A percentile compares a stretch with the other conserved stretches of the same genome.
Evolutionary conservation across 257 asterid genomes (phyloP).

Genomic region (Solanum chmielewskii): DNA sequence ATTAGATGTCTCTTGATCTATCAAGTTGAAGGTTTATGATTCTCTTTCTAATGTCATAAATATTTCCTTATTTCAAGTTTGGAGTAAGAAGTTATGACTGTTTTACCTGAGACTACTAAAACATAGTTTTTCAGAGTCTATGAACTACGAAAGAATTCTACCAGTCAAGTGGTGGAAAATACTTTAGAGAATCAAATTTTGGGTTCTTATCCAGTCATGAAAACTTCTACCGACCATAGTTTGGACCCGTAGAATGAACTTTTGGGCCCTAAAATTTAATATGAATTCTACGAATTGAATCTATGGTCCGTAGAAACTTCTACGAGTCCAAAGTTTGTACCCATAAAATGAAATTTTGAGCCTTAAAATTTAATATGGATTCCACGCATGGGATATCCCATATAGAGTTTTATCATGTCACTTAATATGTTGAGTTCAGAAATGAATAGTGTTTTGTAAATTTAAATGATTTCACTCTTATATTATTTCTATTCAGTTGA

Average conservation of each 20-base stretch:
- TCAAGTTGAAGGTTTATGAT: background rate
- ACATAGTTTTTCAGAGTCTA: background rate
- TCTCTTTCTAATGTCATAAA: background rate
- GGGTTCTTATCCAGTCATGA: background rate
- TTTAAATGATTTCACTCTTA: background rate
- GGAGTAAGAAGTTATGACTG: background rate
- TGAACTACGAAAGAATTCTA: background rate
- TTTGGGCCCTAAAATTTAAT: too few relatives aligned
- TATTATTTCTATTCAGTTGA: background rate
- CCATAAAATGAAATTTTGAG: too few relatives aligned
- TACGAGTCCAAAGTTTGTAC: background rate
- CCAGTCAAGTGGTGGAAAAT: background rate
- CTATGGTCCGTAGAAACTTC: background rate
- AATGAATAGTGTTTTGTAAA: background rate
- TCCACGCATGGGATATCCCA: background rate
- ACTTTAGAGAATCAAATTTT: background rate
- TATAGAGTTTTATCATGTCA: too few relatives aligned
- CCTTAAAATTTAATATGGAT: background rate
- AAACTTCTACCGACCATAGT: background rate
- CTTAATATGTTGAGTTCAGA: background rate
- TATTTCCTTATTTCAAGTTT: background rate
- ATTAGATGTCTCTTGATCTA: background rate
- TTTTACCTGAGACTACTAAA: background rate
- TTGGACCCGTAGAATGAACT: background rate
- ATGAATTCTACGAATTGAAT: background rate